Evolutionary conservation across 2,329 filamentous ascomycete genomes (phyloP).

Genomic region (Xylaria sp.): DNA sequence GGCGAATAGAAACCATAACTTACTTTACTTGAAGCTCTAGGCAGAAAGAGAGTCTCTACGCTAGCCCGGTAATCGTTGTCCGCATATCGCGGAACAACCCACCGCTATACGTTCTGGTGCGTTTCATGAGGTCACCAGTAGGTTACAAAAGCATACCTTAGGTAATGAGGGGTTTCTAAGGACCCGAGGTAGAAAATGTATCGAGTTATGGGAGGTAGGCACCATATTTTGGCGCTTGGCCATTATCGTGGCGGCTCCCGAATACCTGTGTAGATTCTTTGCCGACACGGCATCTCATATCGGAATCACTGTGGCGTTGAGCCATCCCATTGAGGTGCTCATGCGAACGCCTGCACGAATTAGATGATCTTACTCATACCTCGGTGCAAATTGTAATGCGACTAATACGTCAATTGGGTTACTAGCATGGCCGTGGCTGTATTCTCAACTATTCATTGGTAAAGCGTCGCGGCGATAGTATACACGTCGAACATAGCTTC

Average conservation of each 20-base stretch:
- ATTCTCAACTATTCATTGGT: background rate
- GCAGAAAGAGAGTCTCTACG: background rate
- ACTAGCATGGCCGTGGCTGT: background rate
- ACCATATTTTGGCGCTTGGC: background rate
- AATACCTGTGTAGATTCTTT: conserved; percentile 9
- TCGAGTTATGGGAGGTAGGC: background rate
- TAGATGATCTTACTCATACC: background rate
- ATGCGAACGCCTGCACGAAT: background rate
- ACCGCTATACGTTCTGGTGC: background rate
- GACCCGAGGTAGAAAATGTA: background rate
- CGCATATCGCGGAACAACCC: background rate
- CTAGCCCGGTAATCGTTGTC: background rate
- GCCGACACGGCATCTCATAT: background rate
- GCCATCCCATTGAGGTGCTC: background rate
- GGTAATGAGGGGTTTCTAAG: background rate
- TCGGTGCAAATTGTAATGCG: background rate
- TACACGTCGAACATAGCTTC: background rate
- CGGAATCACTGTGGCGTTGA: background rate
- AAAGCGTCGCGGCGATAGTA: background rate
- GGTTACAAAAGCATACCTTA: background rate
- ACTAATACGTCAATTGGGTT: background rate
- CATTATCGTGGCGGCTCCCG: background rate
- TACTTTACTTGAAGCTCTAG: conserved; percentile 1
- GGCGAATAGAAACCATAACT: background rate
- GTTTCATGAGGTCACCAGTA: conserved; percentile 5